Percentiles rank a stretch among this genome's conserved stretches.
These are phyloP conservation scores for Zymoseptoria tritici DNA, from an alignment of 2,329 filamentous ascomycete species.

Conservation along the genomic window DNA sequence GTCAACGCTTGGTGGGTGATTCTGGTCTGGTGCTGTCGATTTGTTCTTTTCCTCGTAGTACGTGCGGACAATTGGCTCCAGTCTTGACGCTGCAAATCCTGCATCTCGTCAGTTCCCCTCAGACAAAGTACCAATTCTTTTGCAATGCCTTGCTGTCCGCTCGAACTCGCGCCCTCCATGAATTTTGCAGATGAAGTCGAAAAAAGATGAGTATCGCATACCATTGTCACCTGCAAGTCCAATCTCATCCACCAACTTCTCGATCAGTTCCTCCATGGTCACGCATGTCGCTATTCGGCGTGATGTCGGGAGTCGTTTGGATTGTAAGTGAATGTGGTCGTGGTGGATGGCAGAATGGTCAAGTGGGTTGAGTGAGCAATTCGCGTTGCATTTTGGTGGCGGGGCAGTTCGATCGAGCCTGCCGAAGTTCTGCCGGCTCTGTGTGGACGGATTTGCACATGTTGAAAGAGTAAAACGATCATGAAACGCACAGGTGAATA, in stretches of 20 bases:
- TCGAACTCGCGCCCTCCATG: not conserved
- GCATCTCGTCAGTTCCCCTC: not conserved
- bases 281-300: not conserved
- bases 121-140: not conserved
- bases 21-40: conserved; percentile 1
- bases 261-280: not conserved
- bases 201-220: not conserved
- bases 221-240: not conserved
- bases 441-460: not conserved
- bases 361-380: not conserved
- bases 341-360: not conserved
- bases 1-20: not conserved
- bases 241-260: not conserved
- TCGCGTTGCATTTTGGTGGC: not conserved
- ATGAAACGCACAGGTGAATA: not conserved
- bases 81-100: conserved; percentile 37
- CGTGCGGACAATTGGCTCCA: conserved; percentile 31
- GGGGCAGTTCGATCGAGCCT: not conserved
- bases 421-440: not conserved
- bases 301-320: not conserved
- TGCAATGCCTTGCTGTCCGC: not conserved
- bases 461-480: not conserved
- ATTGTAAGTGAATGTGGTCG: not conserved
- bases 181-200: not conserved
- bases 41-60: conserved; percentile 30